Conservation (phyloP, 108 stramenopile species). For the Conticribra weissflogii region DNA sequence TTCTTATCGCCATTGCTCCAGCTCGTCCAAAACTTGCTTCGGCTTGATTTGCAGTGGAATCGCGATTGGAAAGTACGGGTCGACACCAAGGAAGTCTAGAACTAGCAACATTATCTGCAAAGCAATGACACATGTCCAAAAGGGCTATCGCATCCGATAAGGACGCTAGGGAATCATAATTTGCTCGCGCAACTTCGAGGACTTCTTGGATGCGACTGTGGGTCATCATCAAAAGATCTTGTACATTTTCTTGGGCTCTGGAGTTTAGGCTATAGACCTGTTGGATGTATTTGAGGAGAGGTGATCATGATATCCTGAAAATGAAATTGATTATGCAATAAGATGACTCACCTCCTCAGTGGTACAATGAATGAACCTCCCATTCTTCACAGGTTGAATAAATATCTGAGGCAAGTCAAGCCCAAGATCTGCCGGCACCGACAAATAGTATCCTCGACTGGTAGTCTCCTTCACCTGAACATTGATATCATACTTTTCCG, state of each 20-base stretch:
- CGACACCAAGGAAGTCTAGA: conserved; percentile 79
- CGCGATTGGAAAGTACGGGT: conserved; percentile 60
- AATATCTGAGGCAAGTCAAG: conserved; percentile 72
- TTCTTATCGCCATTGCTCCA: conserved; percentile 68
- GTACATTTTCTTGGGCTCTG: conserved; percentile 86
- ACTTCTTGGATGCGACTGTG: conserved; percentile 85
- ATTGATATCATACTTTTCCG: conserved; percentile 75
- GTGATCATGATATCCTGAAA: too few relatives aligned
- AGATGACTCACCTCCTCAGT: conserved; percentile 71
- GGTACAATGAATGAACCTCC: conserved; percentile 81
- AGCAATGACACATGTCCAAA: conserved; percentile 87
- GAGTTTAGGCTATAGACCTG: conserved; percentile 76
- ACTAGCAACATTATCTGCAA: conserved; percentile 86
- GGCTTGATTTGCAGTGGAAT: conserved; percentile 6
- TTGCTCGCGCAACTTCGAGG: conserved; percentile 67
- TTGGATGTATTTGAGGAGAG: too few relatives aligned
- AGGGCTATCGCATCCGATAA: conserved; percentile 88
- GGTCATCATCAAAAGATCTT: conserved; percentile 86
- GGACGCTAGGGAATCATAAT: conserved; percentile 81
- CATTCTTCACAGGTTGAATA: conserved; percentile 78
- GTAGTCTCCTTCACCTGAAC: conserved; percentile 78
- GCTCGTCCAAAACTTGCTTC: conserved; percentile 32
- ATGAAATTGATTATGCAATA: too few relatives aligned
- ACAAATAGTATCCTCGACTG: conserved; percentile 79
- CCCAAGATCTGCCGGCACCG: conserved; percentile 64